phyloP scores from a whole-genome alignment of 768 basidiomycete genomes.

The Pholiota microspora region DNA sequence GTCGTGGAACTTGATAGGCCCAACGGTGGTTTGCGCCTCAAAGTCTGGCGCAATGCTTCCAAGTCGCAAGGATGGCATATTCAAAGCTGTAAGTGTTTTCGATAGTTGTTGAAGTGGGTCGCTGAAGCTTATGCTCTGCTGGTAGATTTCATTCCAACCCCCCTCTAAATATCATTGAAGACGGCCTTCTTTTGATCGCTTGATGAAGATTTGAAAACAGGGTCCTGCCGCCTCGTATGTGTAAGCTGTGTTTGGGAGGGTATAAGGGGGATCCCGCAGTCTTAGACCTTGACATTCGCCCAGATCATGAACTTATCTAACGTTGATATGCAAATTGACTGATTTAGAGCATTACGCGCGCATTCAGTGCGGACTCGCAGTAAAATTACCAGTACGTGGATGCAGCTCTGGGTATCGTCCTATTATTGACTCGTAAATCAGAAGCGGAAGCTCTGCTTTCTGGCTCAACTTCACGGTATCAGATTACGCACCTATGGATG shows the following conservation, averaged over 20 bases:
- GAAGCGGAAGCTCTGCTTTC: not conserved
- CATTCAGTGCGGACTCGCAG: no score
- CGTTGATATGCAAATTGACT: no score
- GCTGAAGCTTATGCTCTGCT: not conserved
- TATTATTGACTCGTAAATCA: not conserved
- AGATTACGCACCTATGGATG: no score
- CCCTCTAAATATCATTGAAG: not conserved
- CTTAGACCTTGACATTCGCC: no score
- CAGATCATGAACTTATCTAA: no score
- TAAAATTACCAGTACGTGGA: no score
- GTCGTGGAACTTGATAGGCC: conserved; percentile 91
- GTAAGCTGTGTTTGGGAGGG: not conserved
- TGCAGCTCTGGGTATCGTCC: no score
- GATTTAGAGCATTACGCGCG: no score
- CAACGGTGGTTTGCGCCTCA: conserved; percentile 83
- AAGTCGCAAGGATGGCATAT: conserved; percentile 65
- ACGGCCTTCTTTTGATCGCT: not conserved
- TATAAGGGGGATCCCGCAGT: no score
- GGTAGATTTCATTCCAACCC: not conserved
- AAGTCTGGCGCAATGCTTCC: conserved; percentile 92
- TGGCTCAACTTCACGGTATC: no score
- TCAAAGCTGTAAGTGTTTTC: not conserved
- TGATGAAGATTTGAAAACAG: not conserved
- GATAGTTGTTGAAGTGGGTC: not conserved
- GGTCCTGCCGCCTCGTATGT: not conserved